phyloP scores from a whole-genome alignment of 176 grass and related monocot genomes.

The Musa troglodytarum region DNA sequence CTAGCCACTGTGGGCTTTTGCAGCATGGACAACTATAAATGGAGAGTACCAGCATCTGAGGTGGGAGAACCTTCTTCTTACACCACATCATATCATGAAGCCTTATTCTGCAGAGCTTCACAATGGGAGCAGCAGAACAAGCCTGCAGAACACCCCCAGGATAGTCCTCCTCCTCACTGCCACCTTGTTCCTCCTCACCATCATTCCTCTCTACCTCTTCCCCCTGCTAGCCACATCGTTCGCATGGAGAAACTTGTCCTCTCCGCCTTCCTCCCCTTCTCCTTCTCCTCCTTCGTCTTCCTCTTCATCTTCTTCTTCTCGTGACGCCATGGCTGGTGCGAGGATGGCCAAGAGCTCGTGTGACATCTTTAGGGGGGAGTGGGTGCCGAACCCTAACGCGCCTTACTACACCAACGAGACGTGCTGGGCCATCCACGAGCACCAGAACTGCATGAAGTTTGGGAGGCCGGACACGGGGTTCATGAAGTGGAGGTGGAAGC shows the following conservation, averaged over 20 bases:
- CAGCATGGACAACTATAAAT: not conserved
- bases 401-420: constrained; percentile 20
- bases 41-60: not conserved
- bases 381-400: constrained; percentile 13
- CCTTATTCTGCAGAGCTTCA: not conserved
- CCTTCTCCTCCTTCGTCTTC: not conserved
- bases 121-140: not conserved
- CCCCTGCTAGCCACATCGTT: constrained; percentile 1
- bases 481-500: constrained; percentile 19
- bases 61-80: not conserved
- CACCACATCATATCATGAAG: not conserved
- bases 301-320: not conserved
- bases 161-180: constrained; percentile 6
- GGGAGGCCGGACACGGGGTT: constrained; percentile 11
- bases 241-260: not conserved
- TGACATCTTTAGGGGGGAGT: constrained; percentile 10
- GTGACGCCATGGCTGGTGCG: not conserved
- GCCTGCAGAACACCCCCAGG: constrained; percentile 13
- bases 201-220: constrained; percentile 17
- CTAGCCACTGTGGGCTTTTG: not conserved
- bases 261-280: not conserved
- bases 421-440: constrained; percentile 17
- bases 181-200: constrained; percentile 17
- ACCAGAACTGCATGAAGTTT: constrained; percentile 22
- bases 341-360: not conserved